These are phyloP conservation scores for Trichoderma citrinoviride DNA, from an alignment of 2,329 filamentous ascomycete genomes.

Conservation along the genomic window DNA sequence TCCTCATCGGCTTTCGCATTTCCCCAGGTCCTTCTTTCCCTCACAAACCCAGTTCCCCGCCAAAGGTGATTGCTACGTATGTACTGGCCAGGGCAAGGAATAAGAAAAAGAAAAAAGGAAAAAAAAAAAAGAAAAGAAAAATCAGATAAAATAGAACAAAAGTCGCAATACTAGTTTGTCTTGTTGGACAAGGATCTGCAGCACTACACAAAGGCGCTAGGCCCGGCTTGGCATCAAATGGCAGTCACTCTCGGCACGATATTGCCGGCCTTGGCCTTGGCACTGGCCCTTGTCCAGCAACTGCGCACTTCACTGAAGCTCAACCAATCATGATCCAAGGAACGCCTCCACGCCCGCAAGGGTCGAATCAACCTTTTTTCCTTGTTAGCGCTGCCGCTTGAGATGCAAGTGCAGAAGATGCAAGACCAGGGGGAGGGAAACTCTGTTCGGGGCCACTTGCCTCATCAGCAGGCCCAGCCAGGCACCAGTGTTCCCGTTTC, in stretches of 20 bases:
- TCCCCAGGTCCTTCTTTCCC: background rate
- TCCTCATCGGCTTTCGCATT: background rate
- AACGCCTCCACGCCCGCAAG: background rate
- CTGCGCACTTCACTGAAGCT: background rate
- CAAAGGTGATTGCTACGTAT: too few species aligned
- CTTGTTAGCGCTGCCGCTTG: background rate
- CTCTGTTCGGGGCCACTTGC: background rate
- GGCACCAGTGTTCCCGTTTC: background rate
- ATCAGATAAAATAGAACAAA: background rate
- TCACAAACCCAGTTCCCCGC: too few species aligned
- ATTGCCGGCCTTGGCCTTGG: constrained; percentile 6
- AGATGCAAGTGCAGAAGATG: background rate
- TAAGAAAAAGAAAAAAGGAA: background rate
- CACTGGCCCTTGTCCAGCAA: background rate
- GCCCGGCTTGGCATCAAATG: background rate
- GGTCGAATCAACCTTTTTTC: background rate
- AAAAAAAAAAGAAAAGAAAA: background rate
- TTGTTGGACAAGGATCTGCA: constrained; percentile 3
- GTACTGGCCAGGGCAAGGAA: too few species aligned
- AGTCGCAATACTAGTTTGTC: background rate
- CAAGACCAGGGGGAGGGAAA: background rate
- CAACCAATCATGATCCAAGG: background rate
- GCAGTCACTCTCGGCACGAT: background rate
- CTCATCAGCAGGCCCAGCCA: background rate
- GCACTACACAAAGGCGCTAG: background rate